A percentile compares a stretch with the other conserved stretches of the same genome.
Conservation (phyloP, 2,329 filamentous ascomycete species). For the Microdochium trichocladiopsis region DNA sequence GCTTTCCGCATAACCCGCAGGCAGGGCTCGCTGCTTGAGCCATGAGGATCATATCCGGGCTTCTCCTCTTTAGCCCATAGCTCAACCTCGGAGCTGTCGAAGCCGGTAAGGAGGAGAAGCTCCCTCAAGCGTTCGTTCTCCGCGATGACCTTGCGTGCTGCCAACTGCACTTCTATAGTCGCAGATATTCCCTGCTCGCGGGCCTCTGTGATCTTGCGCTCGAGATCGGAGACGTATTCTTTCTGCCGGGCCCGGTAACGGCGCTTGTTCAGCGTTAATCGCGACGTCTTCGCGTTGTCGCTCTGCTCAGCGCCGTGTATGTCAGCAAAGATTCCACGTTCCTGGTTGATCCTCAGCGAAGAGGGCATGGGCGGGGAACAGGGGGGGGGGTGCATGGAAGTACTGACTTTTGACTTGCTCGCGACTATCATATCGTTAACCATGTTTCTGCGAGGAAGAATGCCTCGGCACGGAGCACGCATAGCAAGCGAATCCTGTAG, state of each 20-base stretch:
- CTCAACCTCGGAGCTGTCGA: background rate
- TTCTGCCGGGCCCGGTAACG: constrained; percentile 8
- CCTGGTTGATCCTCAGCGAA: too few relatives aligned
- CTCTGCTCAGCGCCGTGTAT: background rate
- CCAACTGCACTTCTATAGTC: constrained; percentile 8
- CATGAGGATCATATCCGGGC: too few relatives aligned
- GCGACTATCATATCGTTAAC: too few relatives aligned
- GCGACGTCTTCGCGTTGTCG: background rate
- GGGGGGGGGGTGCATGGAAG: too few relatives aligned
- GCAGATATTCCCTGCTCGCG: constrained; percentile 5
- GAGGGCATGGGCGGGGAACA: too few relatives aligned
- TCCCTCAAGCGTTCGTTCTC: background rate
- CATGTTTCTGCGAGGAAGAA: too few relatives aligned
- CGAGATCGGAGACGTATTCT: constrained; percentile 9
- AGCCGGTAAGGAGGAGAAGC: background rate
- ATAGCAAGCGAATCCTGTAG: too few relatives aligned
- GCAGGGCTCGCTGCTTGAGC: background rate
- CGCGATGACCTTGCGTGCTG: constrained; percentile 4
- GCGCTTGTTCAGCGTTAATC: constrained; percentile 9
- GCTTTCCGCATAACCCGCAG: too few relatives aligned
- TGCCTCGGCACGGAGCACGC: too few relatives aligned
- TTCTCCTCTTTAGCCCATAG: background rate
- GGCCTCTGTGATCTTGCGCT: constrained; percentile 4
- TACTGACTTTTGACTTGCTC: too few relatives aligned
- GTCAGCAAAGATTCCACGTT: background rate